Percentiles rank a stretch among this genome's conserved stretches.
These are phyloP conservation scores for Pisolithus albus DNA, from an alignment of 768 basidiomycete genomes.

Conservation along the genomic window DNA sequence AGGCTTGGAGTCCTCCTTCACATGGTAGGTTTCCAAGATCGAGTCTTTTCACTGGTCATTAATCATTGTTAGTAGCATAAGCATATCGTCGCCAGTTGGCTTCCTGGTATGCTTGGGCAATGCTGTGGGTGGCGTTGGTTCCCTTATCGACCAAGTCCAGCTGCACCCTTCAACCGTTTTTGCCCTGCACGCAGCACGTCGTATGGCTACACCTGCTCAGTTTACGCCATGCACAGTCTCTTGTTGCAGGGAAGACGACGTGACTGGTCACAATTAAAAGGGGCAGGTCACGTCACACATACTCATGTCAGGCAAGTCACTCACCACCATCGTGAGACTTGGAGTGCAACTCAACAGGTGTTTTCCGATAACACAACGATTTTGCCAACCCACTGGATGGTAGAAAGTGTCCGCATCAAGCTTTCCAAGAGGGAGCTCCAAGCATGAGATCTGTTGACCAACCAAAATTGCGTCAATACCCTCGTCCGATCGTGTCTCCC, in stretches of 20 bases:
- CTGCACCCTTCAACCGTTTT: too few relatives aligned
- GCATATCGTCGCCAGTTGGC: too few relatives aligned
- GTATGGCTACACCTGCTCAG: too few relatives aligned
- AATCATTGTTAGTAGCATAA: too few relatives aligned
- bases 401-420: slow-evolving; percentile 1
- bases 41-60: too few relatives aligned
- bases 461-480: neutral
- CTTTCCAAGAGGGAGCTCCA: neutral
- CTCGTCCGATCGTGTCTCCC: neutral
- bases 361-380: slow-evolving; percentile 2
- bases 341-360: slow-evolving; percentile 7
- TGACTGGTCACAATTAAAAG: slow-evolving; percentile 1
- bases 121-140: too few relatives aligned
- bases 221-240: too few relatives aligned
- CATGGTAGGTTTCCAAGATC: too few relatives aligned
- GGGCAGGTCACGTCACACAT: slow-evolving; percentile 4
- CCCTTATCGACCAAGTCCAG: too few relatives aligned
- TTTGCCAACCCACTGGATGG: slow-evolving; percentile 1
- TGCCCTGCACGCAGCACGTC: too few relatives aligned
- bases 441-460: neutral
- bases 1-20: too few relatives aligned
- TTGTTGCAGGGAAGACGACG: neutral
- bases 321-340: slow-evolving; percentile 7
- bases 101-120: too few relatives aligned
- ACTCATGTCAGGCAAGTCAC: slow-evolving; percentile 5